Evolutionary conservation across 2,329 filamentous ascomycete genomes (phyloP).

Genomic region (Sordariomycetes sp.): DNA sequence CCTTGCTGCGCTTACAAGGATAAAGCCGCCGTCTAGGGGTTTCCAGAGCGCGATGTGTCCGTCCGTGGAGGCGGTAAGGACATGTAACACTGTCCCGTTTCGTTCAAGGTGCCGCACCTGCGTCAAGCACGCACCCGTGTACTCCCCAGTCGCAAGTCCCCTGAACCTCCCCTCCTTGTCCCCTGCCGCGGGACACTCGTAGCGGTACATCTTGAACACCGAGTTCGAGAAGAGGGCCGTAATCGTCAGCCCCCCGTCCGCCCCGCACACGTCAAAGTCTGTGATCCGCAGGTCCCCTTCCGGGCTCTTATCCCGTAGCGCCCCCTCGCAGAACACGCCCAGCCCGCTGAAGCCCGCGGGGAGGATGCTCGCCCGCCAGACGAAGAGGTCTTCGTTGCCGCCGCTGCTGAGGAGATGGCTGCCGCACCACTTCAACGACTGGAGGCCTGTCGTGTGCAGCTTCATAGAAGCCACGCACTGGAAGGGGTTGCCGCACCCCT

Average conservation of each 20-base stretch:
- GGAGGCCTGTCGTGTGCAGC: constrained; percentile 74
- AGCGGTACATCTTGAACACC: constrained; percentile 51
- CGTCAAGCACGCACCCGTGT: constrained; percentile 68
- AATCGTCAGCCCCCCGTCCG: constrained; percentile 38
- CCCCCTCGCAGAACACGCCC: constrained; percentile 46
- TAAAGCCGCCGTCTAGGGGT: constrained; percentile 11
- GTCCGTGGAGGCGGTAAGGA: constrained; percentile 71
- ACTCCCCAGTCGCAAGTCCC: constrained; percentile 42
- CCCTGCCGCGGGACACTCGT: constrained; percentile 16
- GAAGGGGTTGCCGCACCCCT: constrained; percentile 14
- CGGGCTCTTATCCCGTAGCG: constrained; percentile 36
- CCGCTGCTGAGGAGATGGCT: constrained; percentile 73
- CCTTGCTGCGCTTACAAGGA: constrained; percentile 21
- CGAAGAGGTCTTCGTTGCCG: constrained; percentile 79
- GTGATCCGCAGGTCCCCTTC: constrained; percentile 67
- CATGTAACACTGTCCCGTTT: constrained; percentile 8
- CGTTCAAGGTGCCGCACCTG: constrained; percentile 39
- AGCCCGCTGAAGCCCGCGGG: constrained; percentile 37
- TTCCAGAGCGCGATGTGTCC: constrained; percentile 59
- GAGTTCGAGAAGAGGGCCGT: constrained; percentile 80
- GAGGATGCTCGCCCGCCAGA: constrained; percentile 59
- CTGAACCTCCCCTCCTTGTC: constrained; percentile 26
- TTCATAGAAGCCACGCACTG: constrained; percentile 56
- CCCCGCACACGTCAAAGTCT: constrained; percentile 53
- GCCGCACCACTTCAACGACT: constrained; percentile 67